A percentile compares a stretch with the other conserved stretches of the same genome.
Conservation (phyloP, 768 basidiomycete species). For the Trametes cubensis region DNA sequence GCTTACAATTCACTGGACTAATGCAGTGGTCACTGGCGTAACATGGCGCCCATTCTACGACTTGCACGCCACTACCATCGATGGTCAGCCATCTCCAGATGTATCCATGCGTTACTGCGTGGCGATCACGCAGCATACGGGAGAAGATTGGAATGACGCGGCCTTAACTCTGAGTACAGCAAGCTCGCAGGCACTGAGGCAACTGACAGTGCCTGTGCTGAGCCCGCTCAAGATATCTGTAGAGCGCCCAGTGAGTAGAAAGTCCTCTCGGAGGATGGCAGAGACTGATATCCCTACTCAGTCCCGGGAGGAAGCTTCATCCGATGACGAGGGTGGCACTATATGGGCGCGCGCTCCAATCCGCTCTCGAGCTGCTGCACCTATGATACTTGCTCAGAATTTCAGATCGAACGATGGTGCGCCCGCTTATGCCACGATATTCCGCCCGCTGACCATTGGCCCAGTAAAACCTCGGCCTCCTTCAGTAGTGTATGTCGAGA, state of each 20-base stretch:
- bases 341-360: no score
- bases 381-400: no score
- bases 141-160: constrained; percentile 61
- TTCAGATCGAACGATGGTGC: no score
- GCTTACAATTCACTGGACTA: no score
- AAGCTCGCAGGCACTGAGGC: constrained; percentile 37
- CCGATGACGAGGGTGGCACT: no score
- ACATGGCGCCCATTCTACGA: constrained; percentile 62
- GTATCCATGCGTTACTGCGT: constrained; percentile 60
- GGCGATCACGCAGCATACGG: constrained; percentile 54
- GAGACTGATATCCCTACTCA: not conserved
- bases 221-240: not conserved
- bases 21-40: constrained; percentile 54
- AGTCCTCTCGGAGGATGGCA: not conserved
- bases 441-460: no score
- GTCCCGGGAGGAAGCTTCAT: not conserved
- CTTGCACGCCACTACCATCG: constrained; percentile 51
- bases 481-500: no score
- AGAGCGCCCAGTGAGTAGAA: not conserved
- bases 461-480: no score
- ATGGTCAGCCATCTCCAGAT: constrained; percentile 45
- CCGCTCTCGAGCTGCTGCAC: no score
- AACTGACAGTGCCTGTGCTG: constrained; percentile 24
- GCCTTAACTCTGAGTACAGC: constrained; percentile 56
- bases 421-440: no score